Conservation (phyloP, 345 rosid species). For the Eucalyptus leucophloia region DNA sequence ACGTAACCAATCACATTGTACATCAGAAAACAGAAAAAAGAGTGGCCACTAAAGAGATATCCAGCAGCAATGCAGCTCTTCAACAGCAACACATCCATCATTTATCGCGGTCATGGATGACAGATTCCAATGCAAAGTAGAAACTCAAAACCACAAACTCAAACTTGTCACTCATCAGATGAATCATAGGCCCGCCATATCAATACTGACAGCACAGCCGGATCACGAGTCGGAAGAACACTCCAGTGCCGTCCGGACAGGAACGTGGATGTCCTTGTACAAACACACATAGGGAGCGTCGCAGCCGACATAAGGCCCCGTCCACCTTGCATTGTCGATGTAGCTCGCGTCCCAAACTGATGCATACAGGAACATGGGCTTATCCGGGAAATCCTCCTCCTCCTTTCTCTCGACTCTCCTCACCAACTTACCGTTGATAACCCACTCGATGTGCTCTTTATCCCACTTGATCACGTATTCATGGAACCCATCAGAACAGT, state of each 20-base stretch:
- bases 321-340: constrained; percentile 34
- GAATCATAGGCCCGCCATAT: neutral
- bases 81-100: neutral
- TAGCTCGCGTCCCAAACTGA: constrained; percentile 55
- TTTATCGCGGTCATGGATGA: neutral
- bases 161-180: neutral
- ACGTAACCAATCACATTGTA: neutral
- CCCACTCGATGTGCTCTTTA: constrained; percentile 36
- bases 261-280: constrained; percentile 37
- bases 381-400: constrained; percentile 28
- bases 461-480: constrained; percentile 38
- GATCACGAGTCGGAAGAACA: constrained; percentile 12
- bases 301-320: constrained; percentile 24
- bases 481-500: constrained; percentile 44
- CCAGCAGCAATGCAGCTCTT: neutral
- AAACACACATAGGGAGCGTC: constrained; percentile 48
- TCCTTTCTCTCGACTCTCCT: constrained; percentile 33
- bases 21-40: neutral
- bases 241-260: constrained; percentile 15
- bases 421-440: constrained; percentile 36
- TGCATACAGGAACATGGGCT: constrained; percentile 40
- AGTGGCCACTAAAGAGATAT: neutral
- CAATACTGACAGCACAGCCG: neutral
- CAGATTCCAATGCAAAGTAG: neutral
- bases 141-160: neutral